These are phyloP conservation scores for Sorghum bicolor DNA, from an alignment of 176 grass and related monocot genomes.

Conservation along the genomic window Sorghum_bicolor_NCBIv3 NC_012878.2:59182501-59183000, in stretches of 20 bases:
- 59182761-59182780: constrained; percentile 28
- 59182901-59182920: constrained; percentile 30
- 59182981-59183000: constrained; percentile 77
- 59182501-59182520: neutral
- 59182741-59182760: constrained; percentile 20
- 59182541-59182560: neutral
- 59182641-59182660: constrained; percentile 92
- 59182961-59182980: constrained; percentile 81
- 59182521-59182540: neutral
- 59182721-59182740: neutral
- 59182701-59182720: constrained; percentile 30
- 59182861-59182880: neutral
- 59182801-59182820: constrained; percentile 73
- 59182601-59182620: constrained; percentile 71
- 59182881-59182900: neutral
- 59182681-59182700: constrained; percentile 69
- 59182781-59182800: constrained; percentile 88
- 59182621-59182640: constrained; percentile 72
- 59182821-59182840: constrained; percentile 82
- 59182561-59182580: neutral
- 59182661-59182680: constrained; percentile 81
- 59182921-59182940: constrained; percentile 80
- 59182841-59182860: neutral
- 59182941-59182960: constrained; percentile 74
- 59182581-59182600: constrained; percentile 76